Conservation (phyloP, 495 filamentous ascomycete genomes). For the Hypoxylon rickii region DNA sequence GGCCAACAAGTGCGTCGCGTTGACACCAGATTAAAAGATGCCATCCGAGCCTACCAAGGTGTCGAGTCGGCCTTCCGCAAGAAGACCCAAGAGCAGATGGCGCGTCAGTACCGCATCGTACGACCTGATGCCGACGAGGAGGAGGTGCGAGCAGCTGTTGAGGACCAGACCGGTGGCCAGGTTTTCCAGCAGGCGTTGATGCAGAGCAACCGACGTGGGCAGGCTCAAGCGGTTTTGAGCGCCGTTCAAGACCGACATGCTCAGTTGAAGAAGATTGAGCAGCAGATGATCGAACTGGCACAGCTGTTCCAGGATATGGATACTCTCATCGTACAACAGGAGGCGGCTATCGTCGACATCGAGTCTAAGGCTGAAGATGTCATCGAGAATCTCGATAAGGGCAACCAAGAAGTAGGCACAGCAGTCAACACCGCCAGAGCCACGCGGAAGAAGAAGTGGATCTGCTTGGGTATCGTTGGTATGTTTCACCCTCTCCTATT, state of each 20-base stretch:
- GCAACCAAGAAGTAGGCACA: constrained; percentile 74
- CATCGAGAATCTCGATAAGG: constrained; percentile 75
- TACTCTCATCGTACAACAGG: constrained; percentile 80
- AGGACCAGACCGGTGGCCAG: constrained; percentile 67
- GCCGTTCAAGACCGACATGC: constrained; percentile 83
- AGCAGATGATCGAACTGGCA: constrained; percentile 80
- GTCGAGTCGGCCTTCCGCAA: constrained; percentile 77
- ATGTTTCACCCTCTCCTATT: constrained; percentile 48
- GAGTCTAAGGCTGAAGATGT: constrained; percentile 82
- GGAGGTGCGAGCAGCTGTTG: constrained; percentile 77
- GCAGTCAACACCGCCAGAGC: constrained; percentile 80
- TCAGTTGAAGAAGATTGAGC: constrained; percentile 89
- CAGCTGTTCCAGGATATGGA: constrained; percentile 86
- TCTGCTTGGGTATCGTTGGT: constrained; percentile 81
- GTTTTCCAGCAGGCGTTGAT: constrained; percentile 83
- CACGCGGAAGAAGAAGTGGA: constrained; percentile 96
- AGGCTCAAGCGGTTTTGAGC: constrained; percentile 75
- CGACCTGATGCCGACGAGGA: constrained; percentile 80
- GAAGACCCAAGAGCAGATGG: constrained; percentile 78
- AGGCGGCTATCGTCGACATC: constrained; percentile 73
- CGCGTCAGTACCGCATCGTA: constrained; percentile 87
- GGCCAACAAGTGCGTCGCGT: constrained; percentile 76
- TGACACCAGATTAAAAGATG: constrained; percentile 75
- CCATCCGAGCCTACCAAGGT: constrained; percentile 79
- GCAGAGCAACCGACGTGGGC: constrained; percentile 72